A percentile compares a stretch with the other conserved stretches of the same genome.
Evolutionary conservation across 495 filamentous ascomycete genomes (phyloP).

Genomic region (Penicillium alfredii): DNA sequence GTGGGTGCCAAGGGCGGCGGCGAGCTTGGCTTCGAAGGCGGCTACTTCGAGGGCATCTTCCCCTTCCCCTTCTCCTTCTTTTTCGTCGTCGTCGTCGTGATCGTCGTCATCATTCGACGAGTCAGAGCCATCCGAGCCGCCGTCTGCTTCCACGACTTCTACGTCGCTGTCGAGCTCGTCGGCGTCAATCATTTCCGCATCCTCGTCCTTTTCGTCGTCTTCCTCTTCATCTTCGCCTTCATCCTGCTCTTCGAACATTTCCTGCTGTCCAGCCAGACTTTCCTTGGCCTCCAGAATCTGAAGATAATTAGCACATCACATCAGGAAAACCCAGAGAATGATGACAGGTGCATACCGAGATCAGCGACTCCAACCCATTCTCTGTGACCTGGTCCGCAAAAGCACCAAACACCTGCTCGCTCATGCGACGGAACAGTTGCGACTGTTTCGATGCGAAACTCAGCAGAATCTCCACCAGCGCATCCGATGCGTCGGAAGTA

Average conservation of each 20-base stretch:
- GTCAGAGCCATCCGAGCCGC: constrained; percentile 26
- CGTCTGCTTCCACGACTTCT: constrained; percentile 25
- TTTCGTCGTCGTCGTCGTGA: constrained; percentile 30
- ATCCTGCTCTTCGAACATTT: constrained; percentile 73
- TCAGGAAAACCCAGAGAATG: too few species aligned
- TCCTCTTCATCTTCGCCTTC: constrained; percentile 50
- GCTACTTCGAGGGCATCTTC: constrained; percentile 48
- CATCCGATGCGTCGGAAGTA: constrained; percentile 59
- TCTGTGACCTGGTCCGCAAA: constrained; percentile 66
- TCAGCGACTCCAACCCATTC: constrained; percentile 68
- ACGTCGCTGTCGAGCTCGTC: constrained; percentile 33
- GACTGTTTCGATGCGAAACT: constrained; percentile 84
- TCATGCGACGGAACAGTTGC: constrained; percentile 75
- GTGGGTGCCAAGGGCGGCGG: constrained; percentile 62
- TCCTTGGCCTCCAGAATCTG: constrained; percentile 73
- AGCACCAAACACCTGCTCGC: constrained; percentile 76
- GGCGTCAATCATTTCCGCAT: constrained; percentile 31
- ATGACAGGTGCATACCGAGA: constrained; percentile 34
- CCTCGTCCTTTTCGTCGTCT: constrained; percentile 37
- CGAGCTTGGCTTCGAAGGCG: constrained; percentile 72
- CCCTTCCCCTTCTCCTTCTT: constrained; percentile 40
- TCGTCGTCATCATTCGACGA: constrained; percentile 42
- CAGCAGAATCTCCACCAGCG: constrained; percentile 80
- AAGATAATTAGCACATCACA: constrained; percentile 2
- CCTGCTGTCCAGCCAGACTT: constrained; percentile 72